Percentiles rank a stretch among this genome's conserved stretches.
Evolutionary conservation across 306 rosid genomes (phyloP).

Genomic region (apple (Malus domestica)): DNA sequence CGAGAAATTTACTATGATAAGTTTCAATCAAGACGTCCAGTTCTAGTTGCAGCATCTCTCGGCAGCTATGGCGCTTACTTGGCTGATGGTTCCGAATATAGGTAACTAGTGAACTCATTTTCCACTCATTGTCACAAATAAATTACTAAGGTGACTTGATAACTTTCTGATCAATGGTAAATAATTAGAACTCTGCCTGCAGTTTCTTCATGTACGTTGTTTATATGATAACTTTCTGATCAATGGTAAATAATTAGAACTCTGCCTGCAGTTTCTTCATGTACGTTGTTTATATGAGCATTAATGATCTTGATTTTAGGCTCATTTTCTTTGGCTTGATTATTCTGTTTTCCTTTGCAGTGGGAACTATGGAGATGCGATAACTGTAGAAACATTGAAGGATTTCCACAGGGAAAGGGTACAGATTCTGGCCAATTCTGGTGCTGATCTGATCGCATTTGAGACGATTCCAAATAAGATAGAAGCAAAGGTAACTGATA

Average conservation of each 20-base stretch:
- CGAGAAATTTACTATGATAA: conserved; percentile 52
- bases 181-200: not conserved
- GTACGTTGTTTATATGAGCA: not conserved
- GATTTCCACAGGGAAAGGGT: conserved; percentile 78
- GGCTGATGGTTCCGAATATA: conserved; percentile 69
- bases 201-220: not conserved
- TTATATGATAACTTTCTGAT: not conserved
- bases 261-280: not conserved
- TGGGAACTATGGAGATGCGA: conserved; percentile 65
- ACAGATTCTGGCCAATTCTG: conserved; percentile 61
- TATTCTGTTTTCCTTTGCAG: conserved; percentile 25
- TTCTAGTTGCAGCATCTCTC: conserved; percentile 79
- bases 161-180: not conserved
- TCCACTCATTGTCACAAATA: not conserved
- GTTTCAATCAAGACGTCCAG: conserved; percentile 44
- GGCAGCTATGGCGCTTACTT: conserved; percentile 93
- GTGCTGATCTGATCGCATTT: conserved; percentile 81
- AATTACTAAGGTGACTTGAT: not conserved
- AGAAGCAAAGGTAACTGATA: conserved; percentile 57
- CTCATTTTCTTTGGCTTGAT: not conserved
- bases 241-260: not conserved
- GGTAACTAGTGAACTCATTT: conserved; percentile 15
- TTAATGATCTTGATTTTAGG: not conserved
- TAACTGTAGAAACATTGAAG: conserved; percentile 52
- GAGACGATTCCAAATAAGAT: conserved; percentile 82